phyloP scores from a whole-genome alignment of 257 asterid genomes.

The Solanum paucissectum region DNA sequence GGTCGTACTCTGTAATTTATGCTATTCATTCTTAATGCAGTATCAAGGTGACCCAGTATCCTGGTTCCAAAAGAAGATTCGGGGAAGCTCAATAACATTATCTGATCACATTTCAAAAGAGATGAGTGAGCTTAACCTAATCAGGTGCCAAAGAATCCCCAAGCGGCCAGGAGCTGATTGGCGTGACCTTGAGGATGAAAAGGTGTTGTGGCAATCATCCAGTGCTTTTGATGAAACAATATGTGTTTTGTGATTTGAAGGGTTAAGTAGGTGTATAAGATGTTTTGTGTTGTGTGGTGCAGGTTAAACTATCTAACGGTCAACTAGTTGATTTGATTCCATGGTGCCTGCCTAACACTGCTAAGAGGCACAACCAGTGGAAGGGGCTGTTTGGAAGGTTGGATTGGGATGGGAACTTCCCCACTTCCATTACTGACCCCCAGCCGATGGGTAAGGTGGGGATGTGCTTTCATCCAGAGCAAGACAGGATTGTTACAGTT shows the following conservation, averaged over 20 bases:
- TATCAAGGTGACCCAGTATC: slow-evolving; percentile 63
- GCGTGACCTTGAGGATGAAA: slow-evolving; percentile 93
- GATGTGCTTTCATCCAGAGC: slow-evolving; percentile 94
- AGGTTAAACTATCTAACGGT: slow-evolving; percentile 77
- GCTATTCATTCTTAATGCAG: slow-evolving; percentile 32
- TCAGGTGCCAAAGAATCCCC: slow-evolving; percentile 83
- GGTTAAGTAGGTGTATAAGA: neutral
- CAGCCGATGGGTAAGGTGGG: slow-evolving; percentile 99
- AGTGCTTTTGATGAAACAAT: neutral
- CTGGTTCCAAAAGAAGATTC: slow-evolving; percentile 79
- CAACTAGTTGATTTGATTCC: slow-evolving; percentile 87
- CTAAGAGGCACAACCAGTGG: slow-evolving; percentile 99
- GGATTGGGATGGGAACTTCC: slow-evolving; percentile 96
- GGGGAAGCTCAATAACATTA: slow-evolving; percentile 46
- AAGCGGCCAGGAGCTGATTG: slow-evolving; percentile 83
- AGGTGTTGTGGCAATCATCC: slow-evolving; percentile 29
- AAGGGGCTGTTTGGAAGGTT: slow-evolving; percentile 90
- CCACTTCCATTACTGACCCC: slow-evolving; percentile 85
- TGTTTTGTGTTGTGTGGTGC: slow-evolving; percentile 1
- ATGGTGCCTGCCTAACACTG: slow-evolving; percentile 96
- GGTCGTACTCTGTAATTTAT: neutral
- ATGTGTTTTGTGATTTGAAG: neutral
- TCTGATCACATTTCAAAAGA: slow-evolving; percentile 83
- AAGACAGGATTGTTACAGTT: slow-evolving; percentile 91
- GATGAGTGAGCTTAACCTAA: slow-evolving; percentile 76